Percentiles rank a stretch among this genome's conserved stretches.
Evolutionary conservation across 352 stramenopile genomes (phyloP).

Genomic region (Pythium pyrilobum): DNA sequence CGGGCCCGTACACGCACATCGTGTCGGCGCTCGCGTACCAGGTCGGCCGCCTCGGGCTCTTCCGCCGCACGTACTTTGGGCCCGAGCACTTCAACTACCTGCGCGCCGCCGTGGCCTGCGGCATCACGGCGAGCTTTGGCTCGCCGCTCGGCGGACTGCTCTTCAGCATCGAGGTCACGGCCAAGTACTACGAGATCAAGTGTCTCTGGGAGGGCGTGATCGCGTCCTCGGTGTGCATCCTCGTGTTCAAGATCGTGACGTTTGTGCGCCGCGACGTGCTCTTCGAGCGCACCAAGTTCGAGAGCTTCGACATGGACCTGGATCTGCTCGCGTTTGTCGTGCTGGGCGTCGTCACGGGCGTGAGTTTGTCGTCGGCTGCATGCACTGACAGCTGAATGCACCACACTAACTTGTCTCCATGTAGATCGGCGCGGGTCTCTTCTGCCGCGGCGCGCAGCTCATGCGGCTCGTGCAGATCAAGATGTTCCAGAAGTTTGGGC

Average conservation of each 20-base stretch:
- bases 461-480: conserved; percentile 44
- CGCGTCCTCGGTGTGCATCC: conserved; percentile 68
- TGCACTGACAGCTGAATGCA: not conserved
- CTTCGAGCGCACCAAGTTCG: conserved; percentile 75
- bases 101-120: conserved; percentile 59
- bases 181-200: conserved; percentile 83
- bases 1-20: conserved; percentile 72
- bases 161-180: conserved; percentile 84
- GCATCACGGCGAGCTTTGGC: conserved; percentile 77
- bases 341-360: conserved; percentile 57
- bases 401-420: not conserved
- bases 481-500: conserved; percentile 45
- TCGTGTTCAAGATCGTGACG: conserved; percentile 73
- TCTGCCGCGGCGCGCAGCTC: conserved; percentile 46
- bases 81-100: conserved; percentile 71
- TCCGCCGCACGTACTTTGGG: conserved; percentile 60
- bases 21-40: conserved; percentile 70
- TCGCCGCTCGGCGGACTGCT: conserved; percentile 71
- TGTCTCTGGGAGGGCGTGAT: conserved; percentile 82
- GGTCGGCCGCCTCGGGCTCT: conserved; percentile 56
- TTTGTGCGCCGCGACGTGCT: conserved; percentile 69
- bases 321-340: conserved; percentile 73
- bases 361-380: conserved; percentile 19
- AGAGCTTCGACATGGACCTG: conserved; percentile 72
- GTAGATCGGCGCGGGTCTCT: conserved; percentile 59